phyloP scores from a whole-genome alignment of 2,329 filamentous ascomycete species.

The Claviceps sorghi region DNA sequence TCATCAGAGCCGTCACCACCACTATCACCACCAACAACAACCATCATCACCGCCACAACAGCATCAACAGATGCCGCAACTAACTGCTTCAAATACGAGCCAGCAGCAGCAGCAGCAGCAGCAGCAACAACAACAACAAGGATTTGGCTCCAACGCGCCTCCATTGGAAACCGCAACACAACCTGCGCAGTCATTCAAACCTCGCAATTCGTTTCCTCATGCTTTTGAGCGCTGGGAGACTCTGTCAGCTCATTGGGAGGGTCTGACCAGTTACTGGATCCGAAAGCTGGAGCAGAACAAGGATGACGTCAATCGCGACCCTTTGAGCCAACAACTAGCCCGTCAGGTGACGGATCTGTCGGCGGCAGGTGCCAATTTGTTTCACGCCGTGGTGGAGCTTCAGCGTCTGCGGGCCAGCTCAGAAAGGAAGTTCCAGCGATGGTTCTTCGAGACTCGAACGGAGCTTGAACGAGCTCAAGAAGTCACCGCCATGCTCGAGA shows the following conservation, averaged over 20 bases:
- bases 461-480: conserved; percentile 80
- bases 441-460: conserved; percentile 89
- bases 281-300: conserved; percentile 81
- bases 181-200: conserved; percentile 17
- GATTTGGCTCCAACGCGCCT: not conserved
- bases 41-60: not conserved
- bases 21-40: not conserved
- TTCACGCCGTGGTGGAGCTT: conserved; percentile 92
- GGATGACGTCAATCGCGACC: conserved; percentile 67
- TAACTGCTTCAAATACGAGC: not conserved
- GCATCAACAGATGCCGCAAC: conserved; percentile 2
- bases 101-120: too few relatives aligned
- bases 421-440: conserved; percentile 93
- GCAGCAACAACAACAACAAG: conserved; percentile 1
- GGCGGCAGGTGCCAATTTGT: conserved; percentile 88
- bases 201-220: conserved; percentile 72
- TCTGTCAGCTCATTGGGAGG: conserved; percentile 94
- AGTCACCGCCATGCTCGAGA: conserved; percentile 65
- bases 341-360: conserved; percentile 95
- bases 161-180: conserved; percentile 9
- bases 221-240: conserved; percentile 97
- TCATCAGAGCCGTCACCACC: conserved; percentile 3
- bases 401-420: conserved; percentile 88
- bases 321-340: conserved; percentile 74
- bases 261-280: conserved; percentile 94